Evolutionary conservation across 2,329 filamentous ascomycete species (phyloP).

Genomic region (Exophiala oligosperma): DNA sequence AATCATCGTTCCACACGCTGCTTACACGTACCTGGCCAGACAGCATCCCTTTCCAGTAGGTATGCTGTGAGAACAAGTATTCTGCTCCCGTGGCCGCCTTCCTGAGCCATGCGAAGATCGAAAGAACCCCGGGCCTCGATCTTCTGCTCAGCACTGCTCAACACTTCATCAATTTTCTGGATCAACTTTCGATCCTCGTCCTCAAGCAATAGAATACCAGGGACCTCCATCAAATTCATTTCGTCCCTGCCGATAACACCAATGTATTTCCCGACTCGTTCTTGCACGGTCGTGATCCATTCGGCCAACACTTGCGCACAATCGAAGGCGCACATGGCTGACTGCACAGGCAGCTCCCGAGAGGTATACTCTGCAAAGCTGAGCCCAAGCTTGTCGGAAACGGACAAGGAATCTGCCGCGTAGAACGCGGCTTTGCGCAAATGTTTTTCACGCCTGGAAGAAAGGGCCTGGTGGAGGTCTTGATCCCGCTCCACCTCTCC

Average conservation of each 20-base stretch:
- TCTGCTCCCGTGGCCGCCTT: conserved; percentile 79
- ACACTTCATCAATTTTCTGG: conserved; percentile 76
- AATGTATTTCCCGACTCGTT: conserved; percentile 85
- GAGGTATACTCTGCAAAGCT: conserved; percentile 83
- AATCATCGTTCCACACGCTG: not conserved
- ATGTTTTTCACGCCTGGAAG: conserved; percentile 78
- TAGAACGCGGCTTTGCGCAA: conserved; percentile 94
- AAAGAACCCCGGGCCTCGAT: conserved; percentile 32
- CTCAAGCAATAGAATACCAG: conserved; percentile 85
- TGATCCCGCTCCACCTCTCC: conserved; percentile 1
- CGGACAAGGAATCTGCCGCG: conserved; percentile 84
- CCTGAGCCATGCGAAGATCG: conserved; percentile 38
- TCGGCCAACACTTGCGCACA: conserved; percentile 92
- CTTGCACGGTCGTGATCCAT: conserved; percentile 90
- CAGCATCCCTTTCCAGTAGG: conserved; percentile 82
- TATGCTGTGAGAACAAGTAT: conserved; percentile 80
- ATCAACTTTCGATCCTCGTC: conserved; percentile 88
- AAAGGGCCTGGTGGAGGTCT: conserved; percentile 36
- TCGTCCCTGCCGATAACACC: conserved; percentile 83
- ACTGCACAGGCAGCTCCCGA: conserved; percentile 83
- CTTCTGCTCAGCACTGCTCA: conserved; percentile 76
- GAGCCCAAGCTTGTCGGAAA: conserved; percentile 82
- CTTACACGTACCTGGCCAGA: conserved; percentile 77
- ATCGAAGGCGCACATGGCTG: conserved; percentile 88
- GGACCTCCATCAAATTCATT: conserved; percentile 75